Evolutionary conservation across 192 early-diverging fungal genomes (phyloP), one percentile per base, ranked within the genome.

Genomic region (Mortierella hygrophila): DNA sequence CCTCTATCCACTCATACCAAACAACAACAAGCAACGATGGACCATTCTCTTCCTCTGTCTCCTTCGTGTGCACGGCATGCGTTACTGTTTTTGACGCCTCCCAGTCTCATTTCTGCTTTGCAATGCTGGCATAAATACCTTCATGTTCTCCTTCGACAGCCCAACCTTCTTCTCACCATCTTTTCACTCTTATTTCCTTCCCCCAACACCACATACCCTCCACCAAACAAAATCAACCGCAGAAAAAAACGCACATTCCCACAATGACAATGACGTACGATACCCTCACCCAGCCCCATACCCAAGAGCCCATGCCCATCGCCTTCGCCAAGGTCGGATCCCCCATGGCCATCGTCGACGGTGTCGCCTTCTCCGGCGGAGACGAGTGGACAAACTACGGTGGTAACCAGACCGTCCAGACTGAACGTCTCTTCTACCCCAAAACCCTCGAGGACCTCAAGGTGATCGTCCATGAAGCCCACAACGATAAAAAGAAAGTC

Each of bases 401-500:
- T 0, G 70, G 80, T 26, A 88, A 81, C 68, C 60, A 74, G 20
- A 18, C 71, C 13, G 46, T 38, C n/a, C 76, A 82, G 3, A 82
- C 87, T 8, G 82, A 76, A 41, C 42, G 72, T 35, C 82, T 78
- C 16, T 89, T 88, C 37, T 68, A 85, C n/a, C 89, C 89, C 11
- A 74, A 46, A 23, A 85, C 23, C 2, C 55, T 89, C 7, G 15
- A 76, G 6, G 89, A 89, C 44, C 79, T 88, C 20, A 46, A 88
- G 49, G 55, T 65, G 21, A 85, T 88, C 68, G 77, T 88, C 35
- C 73, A 81, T 10, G 32, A 69, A 10, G 87, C 89, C 44, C 72
- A 40, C 10, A 49, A 74, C 2, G 18, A 85, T 44, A 73, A 77
- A 20, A 88, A 86, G 16, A 82, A 82, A 49, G 80, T 88, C 40